Evolutionary conservation across 208 protist species (phyloP).

Genomic region (Acanthamoeba quina): DNA sequence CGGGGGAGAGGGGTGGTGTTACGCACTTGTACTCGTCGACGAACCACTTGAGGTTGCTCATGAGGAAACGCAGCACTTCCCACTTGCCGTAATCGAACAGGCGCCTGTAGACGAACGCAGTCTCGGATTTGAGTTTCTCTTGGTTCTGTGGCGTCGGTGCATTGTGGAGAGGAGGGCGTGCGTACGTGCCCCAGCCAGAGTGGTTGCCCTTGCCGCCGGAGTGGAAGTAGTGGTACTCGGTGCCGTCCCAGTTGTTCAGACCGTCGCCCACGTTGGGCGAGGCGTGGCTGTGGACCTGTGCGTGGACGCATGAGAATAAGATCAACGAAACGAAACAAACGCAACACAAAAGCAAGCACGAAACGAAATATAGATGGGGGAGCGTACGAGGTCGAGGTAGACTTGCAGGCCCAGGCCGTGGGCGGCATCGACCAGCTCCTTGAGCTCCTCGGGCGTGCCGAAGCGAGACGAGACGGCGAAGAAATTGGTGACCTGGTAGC

Average conservation of each 20-base stretch:
- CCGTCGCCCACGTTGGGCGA: conserved; percentile 93
- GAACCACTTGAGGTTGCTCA: conserved; percentile 91
- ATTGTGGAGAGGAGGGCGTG: background rate
- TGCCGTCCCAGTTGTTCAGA: conserved; percentile 92
- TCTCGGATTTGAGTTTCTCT: background rate
- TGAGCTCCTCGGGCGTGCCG: conserved; percentile 91
- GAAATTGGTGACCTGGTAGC: conserved; percentile 95
- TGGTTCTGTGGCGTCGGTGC: background rate
- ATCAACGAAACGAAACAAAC: background rate
- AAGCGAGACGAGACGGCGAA: conserved; percentile 91
- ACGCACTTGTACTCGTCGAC: conserved; percentile 76
- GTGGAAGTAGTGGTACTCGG: conserved; percentile 88
- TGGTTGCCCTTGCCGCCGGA: conserved; percentile 78
- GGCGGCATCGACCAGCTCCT: conserved; percentile 91
- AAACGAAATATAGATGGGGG: background rate
- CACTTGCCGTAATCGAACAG: conserved; percentile 93
- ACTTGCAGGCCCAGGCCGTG: conserved; percentile 89
- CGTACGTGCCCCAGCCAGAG: conserved; percentile 65
- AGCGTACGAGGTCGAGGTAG: conserved; percentile 94
- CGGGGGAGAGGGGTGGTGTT: background rate
- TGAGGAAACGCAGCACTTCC: conserved; percentile 92
- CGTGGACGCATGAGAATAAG: background rate
- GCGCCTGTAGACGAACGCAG: conserved; percentile 73
- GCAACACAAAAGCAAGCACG: background rate
- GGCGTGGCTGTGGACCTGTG: conserved; percentile 85